Evolutionary conservation across 2,329 filamentous ascomycete genomes (phyloP).

Genomic region (Cylindrodendrum hubeiense): DNA sequence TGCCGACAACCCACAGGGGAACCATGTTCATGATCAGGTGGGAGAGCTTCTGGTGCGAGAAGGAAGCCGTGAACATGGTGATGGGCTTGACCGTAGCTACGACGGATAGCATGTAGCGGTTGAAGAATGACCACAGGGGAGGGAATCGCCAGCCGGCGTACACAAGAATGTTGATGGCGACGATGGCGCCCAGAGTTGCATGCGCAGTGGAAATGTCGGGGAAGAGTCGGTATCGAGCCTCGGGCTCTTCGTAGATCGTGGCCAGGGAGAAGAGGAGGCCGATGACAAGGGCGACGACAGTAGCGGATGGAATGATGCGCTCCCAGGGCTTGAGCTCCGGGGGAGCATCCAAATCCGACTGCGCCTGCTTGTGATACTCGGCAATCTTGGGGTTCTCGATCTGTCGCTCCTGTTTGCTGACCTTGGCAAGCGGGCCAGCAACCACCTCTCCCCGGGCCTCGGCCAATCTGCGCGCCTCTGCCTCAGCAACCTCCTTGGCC

Average conservation of each 20-base stretch:
- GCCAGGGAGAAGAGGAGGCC: conserved; percentile 58
- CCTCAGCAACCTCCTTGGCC: conserved; percentile 58
- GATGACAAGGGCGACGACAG: conserved; percentile 60
- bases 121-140: conserved; percentile 74
- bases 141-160: conserved; percentile 73
- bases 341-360: conserved; percentile 63
- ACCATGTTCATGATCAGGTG: conserved; percentile 77
- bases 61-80: conserved; percentile 72
- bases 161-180: conserved; percentile 69
- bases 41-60: conserved; percentile 74
- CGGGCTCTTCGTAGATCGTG: conserved; percentile 67
- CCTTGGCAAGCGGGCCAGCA: conserved; percentile 57
- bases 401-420: conserved; percentile 51
- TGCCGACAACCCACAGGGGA: conserved; percentile 75
- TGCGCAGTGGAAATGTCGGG: conserved; percentile 72
- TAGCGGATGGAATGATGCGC: conserved; percentile 67
- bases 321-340: conserved; percentile 64
- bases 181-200: conserved; percentile 73
- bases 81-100: conserved; percentile 74
- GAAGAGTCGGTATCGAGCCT: conserved; percentile 64
- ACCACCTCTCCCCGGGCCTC: conserved; percentile 56
- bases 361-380: conserved; percentile 59
- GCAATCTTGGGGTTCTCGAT: conserved; percentile 54
- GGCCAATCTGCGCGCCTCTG: conserved; percentile 54
- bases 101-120: conserved; percentile 75